phyloP scores from a whole-genome alignment of 768 basidiomycete genomes.

The Lentinula edodes region DNA sequence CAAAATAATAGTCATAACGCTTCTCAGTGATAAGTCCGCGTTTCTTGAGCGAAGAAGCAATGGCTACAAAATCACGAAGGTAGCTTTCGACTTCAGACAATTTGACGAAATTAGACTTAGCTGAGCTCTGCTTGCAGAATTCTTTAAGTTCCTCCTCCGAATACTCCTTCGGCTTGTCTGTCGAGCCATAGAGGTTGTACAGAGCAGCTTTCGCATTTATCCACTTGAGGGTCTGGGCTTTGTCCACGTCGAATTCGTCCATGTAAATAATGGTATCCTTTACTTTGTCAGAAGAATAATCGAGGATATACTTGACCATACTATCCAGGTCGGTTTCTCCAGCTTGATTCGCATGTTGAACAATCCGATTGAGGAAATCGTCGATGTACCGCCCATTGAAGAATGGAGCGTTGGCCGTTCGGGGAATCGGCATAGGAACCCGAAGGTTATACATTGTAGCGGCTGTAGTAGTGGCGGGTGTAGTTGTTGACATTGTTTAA shows the following conservation, averaged over 20 bases:
- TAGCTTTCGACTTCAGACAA: constrained; percentile 8
- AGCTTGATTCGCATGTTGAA: neutral
- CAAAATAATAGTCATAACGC: constrained; percentile 8
- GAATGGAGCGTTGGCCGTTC: neutral
- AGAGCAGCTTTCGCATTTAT: neutral
- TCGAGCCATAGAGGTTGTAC: neutral
- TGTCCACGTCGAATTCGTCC: neutral
- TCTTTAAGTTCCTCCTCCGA: constrained; percentile 6
- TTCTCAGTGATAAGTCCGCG: neutral
- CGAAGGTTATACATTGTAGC: neutral
- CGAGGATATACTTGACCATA: constrained; percentile 1
- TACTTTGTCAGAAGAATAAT: constrained; percentile 2
- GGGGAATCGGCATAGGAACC: neutral
- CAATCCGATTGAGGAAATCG: neutral
- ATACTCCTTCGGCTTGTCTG: neutral
- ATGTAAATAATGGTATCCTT: neutral
- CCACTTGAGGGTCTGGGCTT: no score
- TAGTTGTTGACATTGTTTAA: no score
- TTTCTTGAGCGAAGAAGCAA: constrained; percentile 9
- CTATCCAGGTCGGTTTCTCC: neutral
- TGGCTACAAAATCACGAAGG: constrained; percentile 1
- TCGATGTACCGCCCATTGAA: neutral
- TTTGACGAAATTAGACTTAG: constrained; percentile 1
- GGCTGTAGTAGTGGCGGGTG: no score
- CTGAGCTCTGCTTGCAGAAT: constrained; percentile 1